Conservation (phyloP, 352 stramenopile genomes). For the Proteromonas lacertae region DNA sequence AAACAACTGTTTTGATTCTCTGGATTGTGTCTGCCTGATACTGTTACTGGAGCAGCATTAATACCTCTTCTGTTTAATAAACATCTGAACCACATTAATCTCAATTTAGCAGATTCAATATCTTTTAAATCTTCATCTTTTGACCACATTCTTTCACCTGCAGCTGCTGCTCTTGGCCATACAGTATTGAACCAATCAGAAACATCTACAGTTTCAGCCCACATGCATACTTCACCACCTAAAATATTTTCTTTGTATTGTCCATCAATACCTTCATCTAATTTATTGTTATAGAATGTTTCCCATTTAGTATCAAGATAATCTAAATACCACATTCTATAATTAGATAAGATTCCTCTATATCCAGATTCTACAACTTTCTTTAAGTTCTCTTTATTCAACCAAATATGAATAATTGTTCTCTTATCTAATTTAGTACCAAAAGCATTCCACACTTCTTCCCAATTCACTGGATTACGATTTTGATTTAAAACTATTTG, state of each 20-base stretch:
- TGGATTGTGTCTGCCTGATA: too few relatives aligned
- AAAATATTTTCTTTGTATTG: background rate
- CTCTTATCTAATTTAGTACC: background rate
- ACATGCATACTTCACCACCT: conserved; percentile 1
- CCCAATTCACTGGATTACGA: background rate
- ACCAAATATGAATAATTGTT: background rate
- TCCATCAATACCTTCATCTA: background rate
- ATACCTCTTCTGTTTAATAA: background rate
- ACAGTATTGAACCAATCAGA: background rate
- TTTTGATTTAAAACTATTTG: background rate
- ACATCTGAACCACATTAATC: background rate
- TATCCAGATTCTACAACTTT: background rate
- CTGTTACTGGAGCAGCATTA: too few relatives aligned
- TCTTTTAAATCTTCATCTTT: background rate
- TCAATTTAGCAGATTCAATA: background rate
- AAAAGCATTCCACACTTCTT: background rate
- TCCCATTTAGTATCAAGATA: background rate
- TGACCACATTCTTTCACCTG: background rate
- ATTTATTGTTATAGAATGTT: background rate
- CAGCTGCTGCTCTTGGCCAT: conserved; percentile 1
- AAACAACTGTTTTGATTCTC: too few relatives aligned
- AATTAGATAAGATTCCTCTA: background rate
- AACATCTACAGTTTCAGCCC: background rate
- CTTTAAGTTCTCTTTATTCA: background rate
- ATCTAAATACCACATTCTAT: background rate